Base-by-base conservation (phyloP, 306 rosid genomes). In the Rubus parviflorus region DNA sequence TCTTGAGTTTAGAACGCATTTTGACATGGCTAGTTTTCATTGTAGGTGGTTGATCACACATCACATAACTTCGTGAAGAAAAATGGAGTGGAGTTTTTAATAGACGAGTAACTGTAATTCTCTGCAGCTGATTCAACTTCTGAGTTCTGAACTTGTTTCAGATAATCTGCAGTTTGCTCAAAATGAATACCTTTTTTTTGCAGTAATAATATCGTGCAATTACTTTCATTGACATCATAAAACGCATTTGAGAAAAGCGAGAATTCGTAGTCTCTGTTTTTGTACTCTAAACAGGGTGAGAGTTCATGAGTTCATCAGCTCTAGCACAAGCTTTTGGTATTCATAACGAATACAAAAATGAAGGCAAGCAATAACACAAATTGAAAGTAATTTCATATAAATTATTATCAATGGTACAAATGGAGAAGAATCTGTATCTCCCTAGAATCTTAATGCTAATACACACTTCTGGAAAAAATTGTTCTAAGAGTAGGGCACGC, bases 41-140 rank as follows among this genome's bases (percentile, higher is more conserved):
- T 79, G 48, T 78, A 93, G 98, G 92, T 67, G 77, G 85, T 87
- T 84, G 98, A 91, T 82, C 90, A 85, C 74, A 86, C 98, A 6
- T 1, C 85, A 14, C 93, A 93, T 86, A 2, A 66, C 87, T 91
- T 91, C 37, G 53, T 30, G 70, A 45, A 79, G 83, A 25, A 81
- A 37, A 58, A 88, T 20, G 90, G 90, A 41, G 88, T 87, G 78
- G 0, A 56, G 48, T 93, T 93, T 78, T 43, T 73, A 49, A 86
- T 91, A 25, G 88, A 86, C 8, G 96, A 91, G 17, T 12, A 60
- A 46, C 45, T 73, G 68, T 73, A 42, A 57, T 43, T 42, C 20
- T 23, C 45, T 23, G 69, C 7, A 43, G 58, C 42, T 73, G 23
- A 40, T 17, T 37, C 52, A 9, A 25, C 56, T 5, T 60, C 16